Base-by-base conservation (phyloP, 768 basidiomycete species). In the Boletus rubescentipes region DNA sequence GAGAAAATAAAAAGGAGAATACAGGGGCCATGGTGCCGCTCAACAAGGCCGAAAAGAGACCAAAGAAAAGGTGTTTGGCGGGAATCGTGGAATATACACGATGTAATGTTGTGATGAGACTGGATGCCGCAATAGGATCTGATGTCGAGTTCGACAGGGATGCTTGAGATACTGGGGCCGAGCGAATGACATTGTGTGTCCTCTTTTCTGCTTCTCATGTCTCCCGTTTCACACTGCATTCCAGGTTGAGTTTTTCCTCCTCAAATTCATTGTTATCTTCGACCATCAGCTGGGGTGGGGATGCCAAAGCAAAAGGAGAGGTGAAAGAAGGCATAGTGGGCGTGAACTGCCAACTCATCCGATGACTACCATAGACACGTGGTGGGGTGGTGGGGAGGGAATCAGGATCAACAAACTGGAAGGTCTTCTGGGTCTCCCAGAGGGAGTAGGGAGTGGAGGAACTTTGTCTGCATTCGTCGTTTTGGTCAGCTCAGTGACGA, bases 1-100 rank as follows among this genome's bases (percentile, higher is more conserved):
- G 79, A 10, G 93, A 90, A 62, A 97, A 84, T 58, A 94, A 80
- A 76, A 80, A 92, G 2, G 96, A 94, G 78, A 98, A 99, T 40
- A 98, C 53, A 3, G 96, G 96, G 0, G 93, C 96, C 77, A 89
- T 84, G 4, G 89, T 80, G 21, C 97, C 95, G 60, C 84, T 88
- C 49, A 81, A 69, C 38, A 93, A 58, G 53, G 87, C 86, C n/a
- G 81, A 64, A 52, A 84, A 3, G 23, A 96, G 75, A 15, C 94
- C 94, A 46, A 90, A 29, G 66, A 84, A 69, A 38, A 91, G 58
- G 5, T 77, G 76, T 63, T 95, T 97, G 66, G 80, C 67, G 0
- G 94, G 93, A 26, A 97, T 73, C 0, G 82, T 83, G 3, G 87
- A 87, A 66, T 83, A 86, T 55, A 87, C 76, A 7, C 69, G 72